phyloP scores from a whole-genome alignment of 768 basidiomycete genomes.

The Leccinum disarticulatum region DNA sequence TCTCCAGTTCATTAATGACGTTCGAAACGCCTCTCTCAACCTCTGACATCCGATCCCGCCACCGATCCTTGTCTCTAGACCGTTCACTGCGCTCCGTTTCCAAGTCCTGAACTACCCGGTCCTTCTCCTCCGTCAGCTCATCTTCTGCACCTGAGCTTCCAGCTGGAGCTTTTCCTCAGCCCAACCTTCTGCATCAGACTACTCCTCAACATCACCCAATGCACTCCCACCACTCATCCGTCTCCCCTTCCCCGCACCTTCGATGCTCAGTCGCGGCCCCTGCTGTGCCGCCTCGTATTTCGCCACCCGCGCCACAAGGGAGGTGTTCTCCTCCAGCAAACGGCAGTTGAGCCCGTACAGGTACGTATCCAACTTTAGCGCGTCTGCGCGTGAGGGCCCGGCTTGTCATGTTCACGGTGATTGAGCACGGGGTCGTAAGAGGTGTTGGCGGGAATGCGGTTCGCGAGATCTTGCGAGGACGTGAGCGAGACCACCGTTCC shows the following conservation, averaged over 20 bases:
- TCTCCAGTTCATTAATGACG: slow-evolving; percentile 66
- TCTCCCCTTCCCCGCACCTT: slow-evolving; percentile 37
- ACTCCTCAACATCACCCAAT: slow-evolving; percentile 64
- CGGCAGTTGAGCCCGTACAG: slow-evolving; percentile 81
- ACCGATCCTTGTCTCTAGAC: slow-evolving; percentile 65
- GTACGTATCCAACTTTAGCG: slow-evolving; percentile 81
- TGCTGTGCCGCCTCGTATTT: slow-evolving; percentile 49
- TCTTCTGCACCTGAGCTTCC: slow-evolving; percentile 44
- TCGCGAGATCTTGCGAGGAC: slow-evolving; percentile 86
- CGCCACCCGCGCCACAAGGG: slow-evolving; percentile 53
- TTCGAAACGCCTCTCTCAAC: slow-evolving; percentile 68
- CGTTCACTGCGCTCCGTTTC: slow-evolving; percentile 57
- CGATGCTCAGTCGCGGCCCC: slow-evolving; percentile 28
- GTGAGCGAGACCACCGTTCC: slow-evolving; percentile 78
- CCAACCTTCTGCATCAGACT: slow-evolving; percentile 63
- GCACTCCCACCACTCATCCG: slow-evolving; percentile 53
- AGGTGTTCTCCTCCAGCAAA: slow-evolving; percentile 83
- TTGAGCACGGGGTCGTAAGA: slow-evolving; percentile 86
- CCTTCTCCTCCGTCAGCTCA: slow-evolving; percentile 44
- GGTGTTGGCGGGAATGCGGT: slow-evolving; percentile 75
- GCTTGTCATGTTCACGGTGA: slow-evolving; percentile 63
- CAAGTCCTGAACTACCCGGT: slow-evolving; percentile 45
- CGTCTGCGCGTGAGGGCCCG: slow-evolving; percentile 87
- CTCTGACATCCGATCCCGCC: slow-evolving; percentile 69
- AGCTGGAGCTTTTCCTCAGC: slow-evolving; percentile 65